These are phyloP conservation scores for Peronospora farinosa DNA, from an alignment of 352 stramenopile species.

Conservation along the genomic window DNA sequence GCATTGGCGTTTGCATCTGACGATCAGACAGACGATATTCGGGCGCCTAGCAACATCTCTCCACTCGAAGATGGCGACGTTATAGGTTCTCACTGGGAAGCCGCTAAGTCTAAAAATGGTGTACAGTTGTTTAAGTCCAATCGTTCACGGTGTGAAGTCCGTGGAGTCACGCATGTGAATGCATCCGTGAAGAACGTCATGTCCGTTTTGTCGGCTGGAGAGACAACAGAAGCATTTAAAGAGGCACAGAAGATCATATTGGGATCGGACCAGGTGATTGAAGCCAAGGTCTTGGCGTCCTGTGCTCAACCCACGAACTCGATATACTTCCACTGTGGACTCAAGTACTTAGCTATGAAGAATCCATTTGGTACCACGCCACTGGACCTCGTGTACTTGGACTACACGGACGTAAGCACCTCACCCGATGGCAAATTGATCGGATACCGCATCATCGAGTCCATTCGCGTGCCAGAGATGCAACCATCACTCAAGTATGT, in stretches of 20 bases:
- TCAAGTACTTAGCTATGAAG: conserved; percentile 81
- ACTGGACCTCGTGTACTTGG: conserved; percentile 73
- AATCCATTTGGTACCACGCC: conserved; percentile 61
- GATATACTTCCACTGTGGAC: conserved; percentile 70
- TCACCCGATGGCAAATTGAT: conserved; percentile 54
- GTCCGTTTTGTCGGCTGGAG: conserved; percentile 49
- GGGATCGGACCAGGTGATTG: conserved; percentile 54
- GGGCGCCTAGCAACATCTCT: conserved; percentile 29
- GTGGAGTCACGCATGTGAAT: conserved; percentile 63
- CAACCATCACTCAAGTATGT: conserved; percentile 50
- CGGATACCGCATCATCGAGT: conserved; percentile 73
- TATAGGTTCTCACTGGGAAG: conserved; percentile 48
- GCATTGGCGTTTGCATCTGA: conserved; percentile 63
- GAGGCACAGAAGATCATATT: conserved; percentile 58
- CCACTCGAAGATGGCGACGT: conserved; percentile 19
- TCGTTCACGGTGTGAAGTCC: conserved; percentile 67
- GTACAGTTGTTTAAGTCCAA: conserved; percentile 67
- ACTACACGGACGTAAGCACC: conserved; percentile 79
- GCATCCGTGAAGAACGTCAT: conserved; percentile 82
- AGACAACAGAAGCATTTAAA: conserved; percentile 49
- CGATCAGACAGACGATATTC: conserved; percentile 18
- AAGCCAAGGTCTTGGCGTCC: conserved; percentile 57
- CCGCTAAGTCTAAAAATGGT: conserved; percentile 57
- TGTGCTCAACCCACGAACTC: conserved; percentile 53
- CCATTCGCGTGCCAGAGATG: conserved; percentile 68